Evolutionary conservation across 306 rosid species (phyloP).

Genomic region (Cicer chorassanicum): DNA sequence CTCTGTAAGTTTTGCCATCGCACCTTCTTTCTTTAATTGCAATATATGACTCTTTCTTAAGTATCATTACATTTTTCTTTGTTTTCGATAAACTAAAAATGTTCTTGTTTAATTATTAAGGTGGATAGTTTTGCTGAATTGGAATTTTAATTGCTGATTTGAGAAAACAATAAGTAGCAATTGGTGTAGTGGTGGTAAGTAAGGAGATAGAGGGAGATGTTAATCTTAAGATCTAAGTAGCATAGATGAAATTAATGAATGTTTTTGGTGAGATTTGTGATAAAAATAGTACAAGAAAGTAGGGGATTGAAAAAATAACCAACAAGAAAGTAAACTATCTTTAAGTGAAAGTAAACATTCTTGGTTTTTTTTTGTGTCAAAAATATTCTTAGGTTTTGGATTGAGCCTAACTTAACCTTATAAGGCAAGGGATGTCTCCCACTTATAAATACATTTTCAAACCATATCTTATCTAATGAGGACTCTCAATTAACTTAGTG

Average conservation of each 20-base stretch:
- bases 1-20: slow-evolving; percentile 34
- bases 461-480: too few species aligned
- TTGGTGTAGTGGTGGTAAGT: not conserved
- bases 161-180: not conserved
- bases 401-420: not conserved
- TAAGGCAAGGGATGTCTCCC: not conserved
- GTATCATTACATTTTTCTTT: not conserved
- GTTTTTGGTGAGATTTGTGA: not conserved
- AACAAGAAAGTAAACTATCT: not conserved
- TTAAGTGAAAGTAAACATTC: too few species aligned
- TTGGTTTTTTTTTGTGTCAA: too few species aligned
- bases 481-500: too few species aligned
- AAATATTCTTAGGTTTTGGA: not conserved
- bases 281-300: not conserved
- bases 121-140: not conserved
- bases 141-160: not conserved
- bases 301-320: not conserved
- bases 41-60: not conserved
- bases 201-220: not conserved
- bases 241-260: not conserved
- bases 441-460: not conserved
- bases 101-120: not conserved
- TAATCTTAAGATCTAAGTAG: not conserved
- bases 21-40: not conserved
- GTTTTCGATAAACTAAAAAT: not conserved